Evolutionary conservation across 495 filamentous ascomycete genomes (phyloP).

Genomic region (Neurospora sp.): DNA sequence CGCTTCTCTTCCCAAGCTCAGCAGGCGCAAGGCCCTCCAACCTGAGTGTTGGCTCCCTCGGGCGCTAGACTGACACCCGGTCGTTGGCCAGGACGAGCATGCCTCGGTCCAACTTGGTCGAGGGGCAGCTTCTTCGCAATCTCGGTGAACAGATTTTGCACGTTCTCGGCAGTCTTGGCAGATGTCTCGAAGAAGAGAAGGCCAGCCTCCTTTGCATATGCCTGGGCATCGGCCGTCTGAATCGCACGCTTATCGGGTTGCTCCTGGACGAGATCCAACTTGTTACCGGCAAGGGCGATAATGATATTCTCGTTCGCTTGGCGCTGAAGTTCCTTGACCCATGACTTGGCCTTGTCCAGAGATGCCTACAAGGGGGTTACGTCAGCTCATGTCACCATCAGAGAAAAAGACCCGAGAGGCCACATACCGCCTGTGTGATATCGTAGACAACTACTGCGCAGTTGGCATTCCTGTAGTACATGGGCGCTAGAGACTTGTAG

Average conservation of each 20-base stretch:
- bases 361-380: slow-evolving; percentile 52
- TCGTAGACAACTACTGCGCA: slow-evolving; percentile 98
- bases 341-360: slow-evolving; percentile 94
- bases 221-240: slow-evolving; percentile 77
- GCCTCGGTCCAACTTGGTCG: slow-evolving; percentile 84
- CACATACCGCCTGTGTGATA: slow-evolving; percentile 91
- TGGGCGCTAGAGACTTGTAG: slow-evolving; percentile 96
- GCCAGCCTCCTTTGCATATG: slow-evolving; percentile 86
- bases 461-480: slow-evolving; percentile 99
- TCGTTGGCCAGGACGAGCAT: slow-evolving; percentile 62
- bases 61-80: slow-evolving; percentile 74
- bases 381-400: slow-evolving; percentile 5
- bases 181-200: slow-evolving; percentile 96
- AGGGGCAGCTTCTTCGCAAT: slow-evolving; percentile 96
- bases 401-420: neutral
- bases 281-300: slow-evolving; percentile 96
- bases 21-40: slow-evolving; percentile 66
- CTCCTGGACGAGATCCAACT: slow-evolving; percentile 84
- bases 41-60: slow-evolving; percentile 67
- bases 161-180: slow-evolving; percentile 93
- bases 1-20: slow-evolving; percentile 21
- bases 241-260: slow-evolving; percentile 91
- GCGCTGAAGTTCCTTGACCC: slow-evolving; percentile 98
- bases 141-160: slow-evolving; percentile 90
- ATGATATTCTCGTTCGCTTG: slow-evolving; percentile 99